Conservation (phyloP, 805 yeast species). For the Candida coleopterorum region DNA sequence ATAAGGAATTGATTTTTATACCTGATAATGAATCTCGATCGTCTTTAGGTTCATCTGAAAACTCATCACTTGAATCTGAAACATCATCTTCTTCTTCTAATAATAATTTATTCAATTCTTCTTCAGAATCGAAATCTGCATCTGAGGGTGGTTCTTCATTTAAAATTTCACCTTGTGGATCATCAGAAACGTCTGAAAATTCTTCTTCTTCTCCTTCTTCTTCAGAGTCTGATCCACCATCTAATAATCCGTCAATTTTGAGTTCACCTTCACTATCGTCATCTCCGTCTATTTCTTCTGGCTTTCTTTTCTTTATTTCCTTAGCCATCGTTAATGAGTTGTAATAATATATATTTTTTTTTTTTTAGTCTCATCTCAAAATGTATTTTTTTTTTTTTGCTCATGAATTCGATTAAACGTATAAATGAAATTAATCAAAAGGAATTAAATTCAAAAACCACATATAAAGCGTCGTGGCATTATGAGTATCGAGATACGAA, state of each 20-base stretch:
- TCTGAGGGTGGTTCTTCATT: conserved; percentile 28
- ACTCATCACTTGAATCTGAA: conserved; percentile 41
- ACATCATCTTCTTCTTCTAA: conserved; percentile 48
- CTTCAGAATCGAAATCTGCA: conserved; percentile 46
- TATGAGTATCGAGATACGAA: conserved; percentile 73
- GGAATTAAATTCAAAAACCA: conserved; percentile 59
- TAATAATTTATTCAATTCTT: conserved; percentile 57
- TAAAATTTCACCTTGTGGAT: conserved; percentile 35
- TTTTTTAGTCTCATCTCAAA: conserved; percentile 4
- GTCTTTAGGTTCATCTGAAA: conserved; percentile 51
- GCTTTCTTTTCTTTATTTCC: conserved; percentile 13
- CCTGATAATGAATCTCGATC: conserved; percentile 41
- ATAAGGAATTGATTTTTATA: conserved; percentile 47
- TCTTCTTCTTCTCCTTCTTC: conserved; percentile 19
- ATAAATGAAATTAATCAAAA: conserved; percentile 57
- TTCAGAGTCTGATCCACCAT: conserved; percentile 28
- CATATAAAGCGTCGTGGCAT: conserved; percentile 82
- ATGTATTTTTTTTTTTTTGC: too few species aligned
- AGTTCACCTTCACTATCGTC: conserved; percentile 30
- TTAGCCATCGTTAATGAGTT: conserved; percentile 9
- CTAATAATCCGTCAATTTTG: conserved; percentile 35
- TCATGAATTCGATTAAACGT: conserved; percentile 36
- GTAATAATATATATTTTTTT: neutral
- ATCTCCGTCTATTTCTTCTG: conserved; percentile 15
- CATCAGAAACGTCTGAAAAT: too few species aligned